Evolutionary conservation across 192 early-diverging fungal species (phyloP), one percentile per base, ranked within the genome.

Genomic region (Geranomyces michiganensis): DNA sequence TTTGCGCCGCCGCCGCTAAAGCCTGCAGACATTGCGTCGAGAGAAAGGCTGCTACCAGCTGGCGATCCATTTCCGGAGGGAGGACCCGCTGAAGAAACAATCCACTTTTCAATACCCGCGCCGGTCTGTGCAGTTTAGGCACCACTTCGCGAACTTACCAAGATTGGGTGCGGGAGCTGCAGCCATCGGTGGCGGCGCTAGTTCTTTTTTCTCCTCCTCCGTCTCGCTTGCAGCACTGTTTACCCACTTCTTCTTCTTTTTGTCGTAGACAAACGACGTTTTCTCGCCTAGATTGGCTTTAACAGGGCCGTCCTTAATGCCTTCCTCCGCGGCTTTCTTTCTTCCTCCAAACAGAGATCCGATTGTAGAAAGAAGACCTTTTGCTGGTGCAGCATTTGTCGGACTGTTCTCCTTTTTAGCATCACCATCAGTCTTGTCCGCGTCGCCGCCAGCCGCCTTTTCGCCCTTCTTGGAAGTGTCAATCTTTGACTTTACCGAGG

Each of bases 281-380:
- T 91, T 88, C 67, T 94, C 89, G 10, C 94, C 94, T 59, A 97
- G 70, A 74, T 99, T 93, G 1, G 94, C 97, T 73, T 91, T 90
- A 53, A 85, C 79, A 2, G 87, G 80, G 56, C 68, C 76, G 24
- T 33, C 58, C 51, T 43, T 56, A 51, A 30, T 22, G n/a, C 12
- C 48, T 48, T 36, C 55, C 53, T 24, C 53, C n/a, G n/a, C 41
- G 33, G 24, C 67, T 17, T 67, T 77, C 36, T 62, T 68, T 26
- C 79, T 70, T 13, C 69, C 76, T 8, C 60, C 58, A 70, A 81
- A 77, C 30, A 84, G 49, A 9, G 82, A 81, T 19, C 72, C 71
- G 13, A 82, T 49, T 2, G 70, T 72, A 3, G 66, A 32, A 72
- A 84, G 78, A 45, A 76, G 65, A 19, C 70, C 70, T 21, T 47